A percentile compares a stretch with the other conserved stretches of the same genome.
Evolutionary conservation across 768 basidiomycete species (phyloP).

Genomic region (Boletus reticulatus): DNA sequence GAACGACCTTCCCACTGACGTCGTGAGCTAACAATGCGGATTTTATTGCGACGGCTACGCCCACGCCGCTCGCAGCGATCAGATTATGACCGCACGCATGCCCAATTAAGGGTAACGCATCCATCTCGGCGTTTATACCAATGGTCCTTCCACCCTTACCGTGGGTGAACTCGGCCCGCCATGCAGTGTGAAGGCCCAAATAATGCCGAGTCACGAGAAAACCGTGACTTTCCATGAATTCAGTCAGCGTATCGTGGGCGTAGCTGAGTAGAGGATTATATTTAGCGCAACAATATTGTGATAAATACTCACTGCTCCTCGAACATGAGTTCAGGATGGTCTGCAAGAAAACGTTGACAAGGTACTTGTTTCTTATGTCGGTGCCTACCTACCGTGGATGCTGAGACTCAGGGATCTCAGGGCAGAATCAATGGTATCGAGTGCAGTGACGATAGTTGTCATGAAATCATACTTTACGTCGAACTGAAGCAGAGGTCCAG

Average conservation of each 20-base stretch:
- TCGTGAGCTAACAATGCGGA: constrained; percentile 61
- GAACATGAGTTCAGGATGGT: constrained; percentile 64
- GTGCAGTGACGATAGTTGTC: constrained; percentile 48
- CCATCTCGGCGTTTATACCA: constrained; percentile 81
- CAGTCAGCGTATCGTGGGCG: constrained; percentile 67
- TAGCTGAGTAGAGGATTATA: constrained; percentile 40
- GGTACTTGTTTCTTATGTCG: neutral
- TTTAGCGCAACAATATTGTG: constrained; percentile 1
- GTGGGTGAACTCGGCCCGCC: constrained; percentile 68
- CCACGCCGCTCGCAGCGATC: constrained; percentile 76
- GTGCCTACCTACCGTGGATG: constrained; percentile 58
- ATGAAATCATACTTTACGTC: constrained; percentile 38
- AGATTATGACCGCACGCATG: constrained; percentile 83
- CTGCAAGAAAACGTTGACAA: constrained; percentile 36
- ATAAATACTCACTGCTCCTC: constrained; percentile 53
- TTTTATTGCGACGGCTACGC: constrained; percentile 70
- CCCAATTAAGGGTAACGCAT: constrained; percentile 52
- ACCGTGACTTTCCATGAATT: constrained; percentile 64
- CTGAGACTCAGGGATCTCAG: constrained; percentile 65
- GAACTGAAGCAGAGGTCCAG: constrained; percentile 15
- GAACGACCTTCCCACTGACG: constrained; percentile 63
- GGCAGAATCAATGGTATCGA: constrained; percentile 50
- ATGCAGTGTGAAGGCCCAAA: constrained; percentile 70
- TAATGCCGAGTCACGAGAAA: constrained; percentile 73
- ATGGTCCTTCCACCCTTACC: constrained; percentile 61